Conservation (phyloP, 345 rosid species). For the Populus ilicifolia region DNA sequence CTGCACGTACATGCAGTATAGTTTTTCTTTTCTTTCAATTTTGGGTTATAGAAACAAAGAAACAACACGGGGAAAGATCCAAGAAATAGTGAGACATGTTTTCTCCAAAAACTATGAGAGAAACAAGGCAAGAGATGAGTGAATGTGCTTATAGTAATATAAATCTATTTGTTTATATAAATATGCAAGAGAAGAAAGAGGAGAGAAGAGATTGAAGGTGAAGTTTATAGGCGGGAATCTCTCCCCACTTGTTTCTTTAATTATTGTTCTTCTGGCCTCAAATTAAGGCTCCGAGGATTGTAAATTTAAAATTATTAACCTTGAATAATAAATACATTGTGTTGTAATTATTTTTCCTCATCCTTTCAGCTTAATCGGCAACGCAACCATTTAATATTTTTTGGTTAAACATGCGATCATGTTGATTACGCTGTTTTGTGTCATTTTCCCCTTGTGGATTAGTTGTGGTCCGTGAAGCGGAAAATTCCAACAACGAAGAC, state of each 20-base stretch:
- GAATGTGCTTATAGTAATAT: not conserved
- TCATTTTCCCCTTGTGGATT: not conserved
- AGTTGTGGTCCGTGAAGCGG: not conserved
- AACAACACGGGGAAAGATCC: constrained; percentile 10
- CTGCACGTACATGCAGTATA: constrained; percentile 14
- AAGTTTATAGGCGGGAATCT: not conserved
- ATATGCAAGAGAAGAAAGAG: not conserved
- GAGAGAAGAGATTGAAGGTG: not conserved
- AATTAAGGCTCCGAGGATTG: constrained; percentile 17
- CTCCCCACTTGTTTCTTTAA: not conserved
- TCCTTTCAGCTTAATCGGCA: not conserved
- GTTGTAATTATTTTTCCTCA: not conserved
- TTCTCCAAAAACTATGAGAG: not conserved
- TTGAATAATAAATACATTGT: not conserved
- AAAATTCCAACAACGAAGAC: not conserved
- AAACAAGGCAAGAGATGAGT: not conserved
- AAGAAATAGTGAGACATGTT: not conserved
- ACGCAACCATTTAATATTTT: too few relatives aligned
- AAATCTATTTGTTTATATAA: not conserved
- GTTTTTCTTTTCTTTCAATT: constrained; percentile 3
- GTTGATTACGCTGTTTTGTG: not conserved
- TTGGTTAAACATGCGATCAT: not conserved
- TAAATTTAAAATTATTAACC: constrained; percentile 6
- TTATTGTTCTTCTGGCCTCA: constrained; percentile 7
- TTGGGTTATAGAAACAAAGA: constrained; percentile 18